These are phyloP conservation scores for Kazachstania taianensis DNA, from an alignment of 805 yeast genomes.

Conservation along the genomic window DNA sequence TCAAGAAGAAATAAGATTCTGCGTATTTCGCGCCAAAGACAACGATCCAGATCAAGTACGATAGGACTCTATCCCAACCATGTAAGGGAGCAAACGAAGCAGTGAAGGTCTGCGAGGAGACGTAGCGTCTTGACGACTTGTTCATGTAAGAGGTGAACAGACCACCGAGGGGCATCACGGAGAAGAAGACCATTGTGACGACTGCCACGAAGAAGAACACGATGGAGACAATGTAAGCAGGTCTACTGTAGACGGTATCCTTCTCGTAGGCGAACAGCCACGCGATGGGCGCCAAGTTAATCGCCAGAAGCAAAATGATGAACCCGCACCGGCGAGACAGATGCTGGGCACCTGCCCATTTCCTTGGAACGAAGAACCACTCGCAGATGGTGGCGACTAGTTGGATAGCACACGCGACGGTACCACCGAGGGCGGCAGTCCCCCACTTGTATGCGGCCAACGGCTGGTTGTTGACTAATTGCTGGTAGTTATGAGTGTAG, in stretches of 20 bases:
- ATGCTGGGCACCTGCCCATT: slow-evolving; percentile 99
- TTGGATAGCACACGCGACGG: slow-evolving; percentile 73
- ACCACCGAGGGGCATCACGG: slow-evolving; percentile 94
- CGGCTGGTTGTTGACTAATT: slow-evolving; percentile 75
- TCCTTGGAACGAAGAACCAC: slow-evolving; percentile 93
- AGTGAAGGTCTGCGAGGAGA: slow-evolving; percentile 91
- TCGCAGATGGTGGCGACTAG: slow-evolving; percentile 81
- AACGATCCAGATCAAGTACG: slow-evolving; percentile 78
- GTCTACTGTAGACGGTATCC: slow-evolving; percentile 48
- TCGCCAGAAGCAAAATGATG: slow-evolving; percentile 49
- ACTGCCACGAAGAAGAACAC: slow-evolving; percentile 85
- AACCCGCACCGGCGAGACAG: slow-evolving; percentile 77
- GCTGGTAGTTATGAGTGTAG: slow-evolving; percentile 79
- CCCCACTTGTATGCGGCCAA: slow-evolving; percentile 87
- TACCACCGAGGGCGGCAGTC: slow-evolving; percentile 84
- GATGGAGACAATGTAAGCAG: slow-evolving; percentile 69
- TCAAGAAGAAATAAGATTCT: slow-evolving; percentile 90
- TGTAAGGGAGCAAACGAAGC: slow-evolving; percentile 72
- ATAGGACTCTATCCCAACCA: slow-evolving; percentile 92
- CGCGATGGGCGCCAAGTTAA: slow-evolving; percentile 77
- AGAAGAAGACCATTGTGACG: slow-evolving; percentile 71
- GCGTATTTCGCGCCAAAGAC: slow-evolving; percentile 81
- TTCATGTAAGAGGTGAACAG: slow-evolving; percentile 89
- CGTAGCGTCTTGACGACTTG: slow-evolving; percentile 74
- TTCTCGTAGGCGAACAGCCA: slow-evolving; percentile 78